These are phyloP conservation scores for Tephrocybe rancida DNA, from an alignment of 768 basidiomycete genomes.

Conservation along the genomic window DNA sequence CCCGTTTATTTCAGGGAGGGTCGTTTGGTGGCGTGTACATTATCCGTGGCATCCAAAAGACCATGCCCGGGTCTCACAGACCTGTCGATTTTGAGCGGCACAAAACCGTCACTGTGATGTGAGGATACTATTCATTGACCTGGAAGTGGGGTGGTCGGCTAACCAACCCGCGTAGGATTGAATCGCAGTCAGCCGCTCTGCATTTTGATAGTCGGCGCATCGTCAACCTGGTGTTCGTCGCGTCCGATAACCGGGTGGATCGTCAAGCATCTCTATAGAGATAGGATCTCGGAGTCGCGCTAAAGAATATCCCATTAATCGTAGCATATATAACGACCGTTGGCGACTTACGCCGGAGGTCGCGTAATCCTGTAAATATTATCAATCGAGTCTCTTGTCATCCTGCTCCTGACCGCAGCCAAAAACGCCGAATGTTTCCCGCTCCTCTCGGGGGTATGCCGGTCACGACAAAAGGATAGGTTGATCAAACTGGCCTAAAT, in stretches of 20 bases:
- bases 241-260: slow-evolving; percentile 41
- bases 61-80: slow-evolving; percentile 30
- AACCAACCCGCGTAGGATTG: slow-evolving; percentile 33
- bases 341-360: neutral
- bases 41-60: slow-evolving; percentile 49
- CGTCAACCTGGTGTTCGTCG: slow-evolving; percentile 49
- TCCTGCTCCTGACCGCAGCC: neutral
- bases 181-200: slow-evolving; percentile 37
- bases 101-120: slow-evolving; percentile 56
- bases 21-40: slow-evolving; percentile 52
- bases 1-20: slow-evolving; percentile 37
- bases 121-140: slow-evolving; percentile 14
- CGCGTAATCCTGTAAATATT: neutral
- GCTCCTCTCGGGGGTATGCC: neutral
- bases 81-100: slow-evolving; percentile 46
- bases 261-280: slow-evolving; percentile 25
- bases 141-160: neutral
- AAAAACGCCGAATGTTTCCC: neutral
- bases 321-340: neutral
- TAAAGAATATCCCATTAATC: slow-evolving; percentile 1
- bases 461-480: neutral
- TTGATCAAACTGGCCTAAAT: neutral
- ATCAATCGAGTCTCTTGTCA: neutral
- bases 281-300: neutral
- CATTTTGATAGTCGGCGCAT: slow-evolving; percentile 49